Percentiles rank a stretch among this genome's conserved stretches.
Evolutionary conservation across 1,139 yeast genomes (phyloP).

Genomic region (Spathaspora sp.): DNA sequence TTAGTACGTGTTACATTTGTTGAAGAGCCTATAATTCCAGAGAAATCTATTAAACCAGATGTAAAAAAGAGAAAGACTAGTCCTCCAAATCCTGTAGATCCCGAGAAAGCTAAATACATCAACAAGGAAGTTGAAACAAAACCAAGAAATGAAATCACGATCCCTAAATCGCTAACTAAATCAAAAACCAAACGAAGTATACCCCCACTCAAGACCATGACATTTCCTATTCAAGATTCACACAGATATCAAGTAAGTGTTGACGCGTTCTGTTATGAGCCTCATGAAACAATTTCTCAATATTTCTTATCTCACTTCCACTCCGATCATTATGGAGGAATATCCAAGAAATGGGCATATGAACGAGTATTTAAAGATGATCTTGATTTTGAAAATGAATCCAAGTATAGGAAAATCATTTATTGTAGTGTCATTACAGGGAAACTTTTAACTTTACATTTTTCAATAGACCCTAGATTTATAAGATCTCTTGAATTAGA

Average conservation of each 20-base stretch:
- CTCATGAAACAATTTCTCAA: conserved; percentile 42
- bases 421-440: conserved; percentile 75
- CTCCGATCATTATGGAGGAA: conserved; percentile 90
- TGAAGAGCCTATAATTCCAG: conserved; percentile 7
- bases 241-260: conserved; percentile 46
- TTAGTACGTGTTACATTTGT: conserved; percentile 20
- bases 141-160: conserved; percentile 18
- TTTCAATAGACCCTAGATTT: conserved; percentile 55
- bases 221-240: conserved; percentile 30
- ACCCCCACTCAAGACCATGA: conserved; percentile 54
- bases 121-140: conserved; percentile 7
- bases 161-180: conserved; percentile 20
- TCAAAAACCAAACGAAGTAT: conserved; percentile 35
- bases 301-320: conserved; percentile 84
- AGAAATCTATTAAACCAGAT: not conserved
- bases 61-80: conserved; percentile 16
- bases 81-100: conserved; percentile 11
- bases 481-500: conserved; percentile 50
- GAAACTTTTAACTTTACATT: conserved; percentile 50
- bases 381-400: conserved; percentile 34
- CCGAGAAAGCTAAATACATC: conserved; percentile 17
- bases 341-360: conserved; percentile 70
- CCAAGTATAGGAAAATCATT: conserved; percentile 43
- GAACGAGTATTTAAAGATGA: conserved; percentile 36
- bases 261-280: conserved; percentile 65